Evolutionary conservation across 2,329 filamentous ascomycete species (phyloP).

Genomic region (Aspergillus ibericus): DNA sequence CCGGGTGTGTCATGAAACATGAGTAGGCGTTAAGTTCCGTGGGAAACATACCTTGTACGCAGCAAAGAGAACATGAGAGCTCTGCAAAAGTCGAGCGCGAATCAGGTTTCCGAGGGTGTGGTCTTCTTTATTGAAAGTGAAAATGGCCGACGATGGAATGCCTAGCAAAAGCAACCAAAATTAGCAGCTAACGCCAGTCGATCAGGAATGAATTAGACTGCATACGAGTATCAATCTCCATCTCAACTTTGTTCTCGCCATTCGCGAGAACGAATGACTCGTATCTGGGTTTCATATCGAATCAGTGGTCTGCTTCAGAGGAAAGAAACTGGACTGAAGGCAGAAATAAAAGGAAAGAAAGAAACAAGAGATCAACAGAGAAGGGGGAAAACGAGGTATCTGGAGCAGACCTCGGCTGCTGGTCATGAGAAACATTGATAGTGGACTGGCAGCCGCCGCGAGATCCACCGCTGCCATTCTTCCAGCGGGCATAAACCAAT

Average conservation of each 20-base stretch:
- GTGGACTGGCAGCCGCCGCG: constrained; percentile 23
- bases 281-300: constrained; percentile 60
- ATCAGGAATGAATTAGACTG: constrained; percentile 15
- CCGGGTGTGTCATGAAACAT: not conserved
- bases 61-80: constrained; percentile 81
- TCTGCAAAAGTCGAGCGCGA: constrained; percentile 78
- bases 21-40: constrained; percentile 12
- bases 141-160: constrained; percentile 92
- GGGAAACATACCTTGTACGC: constrained; percentile 74
- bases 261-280: constrained; percentile 87
- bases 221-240: constrained; percentile 85
- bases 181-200: not conserved
- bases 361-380: not conserved
- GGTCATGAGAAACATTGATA: constrained; percentile 21
- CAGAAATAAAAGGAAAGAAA: too few relatives aligned
- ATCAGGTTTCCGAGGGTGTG: constrained; percentile 93
- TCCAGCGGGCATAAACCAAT: constrained; percentile 20
- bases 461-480: constrained; percentile 5
- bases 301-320: constrained; percentile 8
- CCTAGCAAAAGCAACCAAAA: constrained; percentile 51
- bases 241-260: constrained; percentile 90
- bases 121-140: constrained; percentile 94
- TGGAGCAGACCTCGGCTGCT: constrained; percentile 22
- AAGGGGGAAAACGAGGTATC: not conserved
- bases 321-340: not conserved